Base-by-base conservation (phyloP, 169 alveolate genomes). In the Eimeria mitis region DNA sequence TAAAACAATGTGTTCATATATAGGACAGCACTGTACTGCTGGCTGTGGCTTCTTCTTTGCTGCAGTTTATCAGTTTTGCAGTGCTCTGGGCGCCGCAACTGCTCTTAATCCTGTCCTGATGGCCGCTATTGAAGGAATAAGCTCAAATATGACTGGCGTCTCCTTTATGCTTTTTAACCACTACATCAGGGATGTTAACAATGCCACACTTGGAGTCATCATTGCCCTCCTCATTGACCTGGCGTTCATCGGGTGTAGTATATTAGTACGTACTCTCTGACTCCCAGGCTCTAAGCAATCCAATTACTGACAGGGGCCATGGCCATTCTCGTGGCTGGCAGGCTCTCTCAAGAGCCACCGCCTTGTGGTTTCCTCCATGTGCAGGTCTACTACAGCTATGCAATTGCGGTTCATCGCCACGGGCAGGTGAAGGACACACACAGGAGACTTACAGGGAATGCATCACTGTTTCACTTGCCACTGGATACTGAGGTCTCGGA, bases 351-450 rank as follows among this genome's bases (percentile, higher is more conserved):
- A 40, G 42, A 16, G 65, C 14, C n/a, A 0, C 16, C 34, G 5
- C 11, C 8, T 31, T 11, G 70, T 31, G 14, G 47, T 47, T 44
- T 59, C 44, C 28, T 9, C 19, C 44, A 21, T 65, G 79, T 42
- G 61, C 92, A 94, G 96, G 90, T 89, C 7, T 94, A 73, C 89
- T 94, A 83, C 89, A 52, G 28, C 89, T 94, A 94, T 42, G 79
- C 90, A 19, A 70, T 76, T n/a, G 28, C 68, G 49, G 61, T 94
- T 44, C 96, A 94, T 71, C 75, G 79, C 56, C 87, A 83, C 40
- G 96, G 96, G 52, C 92, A 89, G 16, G 94, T 94, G 76, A 56
- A 71, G 61, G 96, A 94, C 83, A 94, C 94, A 19, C 96, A 94
- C 68, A 88, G 96, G 65, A 44, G 96, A n/a, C 89, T 94, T 13